Conservation (phyloP, 2,329 filamentous ascomycete species). For the Scopulariopsis brevicaulis region DNA sequence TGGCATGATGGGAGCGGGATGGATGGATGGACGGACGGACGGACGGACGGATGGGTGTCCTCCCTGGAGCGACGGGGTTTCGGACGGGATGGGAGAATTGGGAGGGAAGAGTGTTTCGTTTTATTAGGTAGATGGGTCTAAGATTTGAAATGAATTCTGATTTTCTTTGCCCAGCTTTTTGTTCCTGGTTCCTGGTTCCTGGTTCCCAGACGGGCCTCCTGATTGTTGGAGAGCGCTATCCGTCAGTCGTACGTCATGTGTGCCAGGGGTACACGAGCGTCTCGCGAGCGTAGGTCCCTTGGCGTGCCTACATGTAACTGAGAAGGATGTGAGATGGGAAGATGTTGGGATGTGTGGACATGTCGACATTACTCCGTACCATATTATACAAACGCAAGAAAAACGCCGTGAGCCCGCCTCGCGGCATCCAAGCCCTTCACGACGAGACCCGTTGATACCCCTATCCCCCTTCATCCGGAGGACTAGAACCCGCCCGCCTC, state of each 20-base stretch:
- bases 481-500: constrained; percentile 1
- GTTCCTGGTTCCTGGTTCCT: background rate
- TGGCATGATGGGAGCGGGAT: background rate
- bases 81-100: background rate
- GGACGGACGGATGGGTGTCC: background rate
- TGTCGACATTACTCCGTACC: background rate
- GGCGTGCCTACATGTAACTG: too few relatives aligned
- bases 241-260: background rate
- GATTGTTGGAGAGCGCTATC: background rate
- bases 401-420: background rate
- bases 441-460: background rate
- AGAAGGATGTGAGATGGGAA: background rate
- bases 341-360: background rate
- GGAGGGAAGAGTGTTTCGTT: background rate
- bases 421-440: background rate
- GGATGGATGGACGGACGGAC: background rate
- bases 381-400: background rate
- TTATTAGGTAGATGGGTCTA: background rate
- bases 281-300: too few relatives aligned
- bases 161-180: background rate
- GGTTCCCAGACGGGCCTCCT: background rate
- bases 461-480: background rate
- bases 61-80: background rate
- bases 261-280: background rate
- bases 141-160: background rate